Conservation (phyloP, 495 filamentous ascomycete genomes). For the Sphaerosporella brunnea region DNA sequence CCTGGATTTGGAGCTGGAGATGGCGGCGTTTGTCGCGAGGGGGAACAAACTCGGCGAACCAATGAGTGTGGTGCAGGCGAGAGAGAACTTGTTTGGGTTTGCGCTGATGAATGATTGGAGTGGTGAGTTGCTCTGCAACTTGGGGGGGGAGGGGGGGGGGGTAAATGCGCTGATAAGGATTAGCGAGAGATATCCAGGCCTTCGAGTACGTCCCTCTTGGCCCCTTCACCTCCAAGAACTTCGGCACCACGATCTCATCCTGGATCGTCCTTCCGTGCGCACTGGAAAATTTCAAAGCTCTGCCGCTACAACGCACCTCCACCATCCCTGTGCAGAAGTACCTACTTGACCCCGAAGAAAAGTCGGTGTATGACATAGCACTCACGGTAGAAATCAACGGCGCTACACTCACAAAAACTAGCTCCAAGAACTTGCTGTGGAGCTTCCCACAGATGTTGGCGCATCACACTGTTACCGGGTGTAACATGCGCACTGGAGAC, state of each 20-base stretch:
- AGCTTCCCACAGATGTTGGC: conserved; percentile 91
- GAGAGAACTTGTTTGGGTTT: conserved; percentile 65
- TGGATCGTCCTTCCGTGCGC: conserved; percentile 84
- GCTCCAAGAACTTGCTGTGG: conserved; percentile 59
- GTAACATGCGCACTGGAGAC: conserved; percentile 64
- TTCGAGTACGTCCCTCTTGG: conserved; percentile 83
- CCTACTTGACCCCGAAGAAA: neutral
- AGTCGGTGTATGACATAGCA: neutral
- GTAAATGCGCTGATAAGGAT: conserved; percentile 28
- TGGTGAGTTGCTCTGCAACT: no score
- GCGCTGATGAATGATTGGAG: conserved; percentile 87
- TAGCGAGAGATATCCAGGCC: conserved; percentile 69
- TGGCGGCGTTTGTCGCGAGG: conserved; percentile 62
- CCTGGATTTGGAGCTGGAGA: conserved; percentile 76
- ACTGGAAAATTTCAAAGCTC: conserved; percentile 37
- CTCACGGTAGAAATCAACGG: conserved; percentile 1
- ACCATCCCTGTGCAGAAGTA: conserved; percentile 11
- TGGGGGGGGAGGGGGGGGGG: no score
- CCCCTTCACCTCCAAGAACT: conserved; percentile 85
- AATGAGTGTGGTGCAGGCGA: conserved; percentile 46
- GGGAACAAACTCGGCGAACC: conserved; percentile 46
- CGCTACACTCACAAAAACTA: neutral
- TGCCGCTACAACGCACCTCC: conserved; percentile 4
- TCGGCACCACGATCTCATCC: conserved; percentile 70
- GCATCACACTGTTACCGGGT: conserved; percentile 76